Base-by-base conservation (phyloP, 805 yeast genomes). In the Clavispora vitiphila region DNA sequence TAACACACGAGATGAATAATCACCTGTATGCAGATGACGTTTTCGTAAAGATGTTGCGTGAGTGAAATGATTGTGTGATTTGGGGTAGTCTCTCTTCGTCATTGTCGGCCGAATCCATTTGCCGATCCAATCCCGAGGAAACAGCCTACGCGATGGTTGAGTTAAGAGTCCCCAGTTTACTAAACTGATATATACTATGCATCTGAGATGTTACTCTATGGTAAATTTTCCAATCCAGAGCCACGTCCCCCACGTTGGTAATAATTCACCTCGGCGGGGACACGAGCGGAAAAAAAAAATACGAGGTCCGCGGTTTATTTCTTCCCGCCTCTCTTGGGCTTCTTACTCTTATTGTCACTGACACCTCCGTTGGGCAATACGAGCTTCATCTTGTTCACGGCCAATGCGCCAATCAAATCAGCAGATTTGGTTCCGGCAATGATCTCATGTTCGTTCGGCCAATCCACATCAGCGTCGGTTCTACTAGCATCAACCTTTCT, bases 371-470 rank as follows among this genome's bases (percentile, higher is more conserved):
- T 81, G 0, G 89, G 84, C 34, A 79, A 61, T 2, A 77, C 70
- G 23, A 83, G 68, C 54, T 83, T 84, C 50, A 88, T 65, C 54
- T 86, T 87, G 38, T 81, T 78, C 2, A 84, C 87, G 8, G 90
- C 83, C 24, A 89, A 64, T 1, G 78, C 64, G 23, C 86, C 76
- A 27, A 84, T 69, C 39, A 86, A 56, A 47, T 88, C 96, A 37
- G 74, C 75, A 16, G 82, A 78, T 49, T 81, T 84, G 41, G 81
- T 56, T 0, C 65, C 52, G 34, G 76, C 76, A 26, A 86, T 64
- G 9, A 78, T 51, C 15, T 77, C 79, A 45, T 80, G 76, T 48
- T 82, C 90, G 21, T 67, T 71, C 16, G 79, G 80, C 96, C 96
- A 89, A 43, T 83, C 89, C 40, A 70, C 54, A 31, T 76, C 81